phyloP scores from a whole-genome alignment of 176 grass and related monocot genomes.

The Musa itinerans region DNA sequence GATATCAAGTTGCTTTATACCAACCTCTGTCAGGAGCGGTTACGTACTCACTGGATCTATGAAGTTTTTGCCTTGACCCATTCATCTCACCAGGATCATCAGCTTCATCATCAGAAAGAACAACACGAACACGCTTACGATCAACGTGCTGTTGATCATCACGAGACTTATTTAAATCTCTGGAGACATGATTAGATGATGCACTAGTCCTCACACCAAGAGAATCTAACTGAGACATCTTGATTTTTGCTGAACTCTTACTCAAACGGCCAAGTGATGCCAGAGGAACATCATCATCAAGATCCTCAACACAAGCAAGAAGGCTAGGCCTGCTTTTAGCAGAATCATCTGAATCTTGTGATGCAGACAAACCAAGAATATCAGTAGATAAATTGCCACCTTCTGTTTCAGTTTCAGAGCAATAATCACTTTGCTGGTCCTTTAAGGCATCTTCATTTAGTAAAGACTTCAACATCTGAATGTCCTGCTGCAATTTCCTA shows the following conservation, averaged over 20 bases:
- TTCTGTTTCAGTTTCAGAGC: slow-evolving; percentile 85
- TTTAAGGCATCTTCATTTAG: slow-evolving; percentile 44
- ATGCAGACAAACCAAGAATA: slow-evolving; percentile 16
- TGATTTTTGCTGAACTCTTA: slow-evolving; percentile 36
- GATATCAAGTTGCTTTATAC: slow-evolving; percentile 22
- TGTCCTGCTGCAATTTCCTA: slow-evolving; percentile 62
- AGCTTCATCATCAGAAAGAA: slow-evolving; percentile 90
- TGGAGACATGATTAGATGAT: slow-evolving; percentile 24
- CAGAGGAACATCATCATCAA: slow-evolving; percentile 45
- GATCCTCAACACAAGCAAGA: slow-evolving; percentile 27
- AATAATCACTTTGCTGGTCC: slow-evolving; percentile 42
- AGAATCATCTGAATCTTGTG: slow-evolving; percentile 21
- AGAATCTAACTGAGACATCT: slow-evolving; percentile 30
- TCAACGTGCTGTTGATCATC: slow-evolving; percentile 36
- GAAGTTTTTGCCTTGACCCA: slow-evolving; percentile 26
- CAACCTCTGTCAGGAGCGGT: slow-evolving; percentile 31
- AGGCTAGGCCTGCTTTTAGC: slow-evolving; percentile 19
- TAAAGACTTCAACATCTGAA: slow-evolving; percentile 48
- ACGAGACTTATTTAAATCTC: slow-evolving; percentile 32
- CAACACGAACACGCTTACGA: slow-evolving; percentile 64
- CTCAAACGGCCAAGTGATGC: slow-evolving; percentile 49
- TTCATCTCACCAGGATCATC: slow-evolving; percentile 39
- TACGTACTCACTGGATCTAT: slow-evolving; percentile 28
- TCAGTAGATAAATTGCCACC: slow-evolving; percentile 35
- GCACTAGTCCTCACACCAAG: slow-evolving; percentile 24